Base-by-base conservation (phyloP, 176 grass and related monocot genomes). In the Lolium rigidum region DNA sequence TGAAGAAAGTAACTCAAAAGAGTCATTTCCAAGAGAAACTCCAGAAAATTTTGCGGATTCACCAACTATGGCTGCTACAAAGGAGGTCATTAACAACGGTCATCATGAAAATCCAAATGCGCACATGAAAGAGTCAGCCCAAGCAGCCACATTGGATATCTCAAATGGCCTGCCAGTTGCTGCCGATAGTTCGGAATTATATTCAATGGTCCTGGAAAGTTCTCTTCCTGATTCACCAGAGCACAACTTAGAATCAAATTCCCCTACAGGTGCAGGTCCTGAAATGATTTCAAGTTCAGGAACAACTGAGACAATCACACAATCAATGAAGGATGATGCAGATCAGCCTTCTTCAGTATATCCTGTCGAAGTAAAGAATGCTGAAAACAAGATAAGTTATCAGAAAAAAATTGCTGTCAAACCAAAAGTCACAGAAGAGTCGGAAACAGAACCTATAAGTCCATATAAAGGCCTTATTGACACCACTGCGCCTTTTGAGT, bases 401-500 rank as follows among this genome's bases (percentile, higher is more conserved):
- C 88, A 86, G 12, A 73, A n/a, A 41, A 26, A 62, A 54, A 72
- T 60, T 31, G 79, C 59, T 49, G 79, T 59, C 76, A 82, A 76
- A 21, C 76, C 65, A 87, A 94, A 91, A 83, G 82, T 58, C 24
- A 70, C 66, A 74, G 85, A 89, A 78, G 86, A 84, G 77, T 86
- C 80, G 79, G 90, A 81, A 50, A 41, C 50, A 52, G 88, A 52
- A 88, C 82, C 84, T 49, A 52, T 84, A 72, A 83, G 89, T 88
- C 83, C 84, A 86, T 92, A 88, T 37, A 92, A 77, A 87, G 90
- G 81, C 10, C 70, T 98, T 89, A 46, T 98, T 50, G 96, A 98
- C 50, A 95, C 92, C 46, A 76, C 86, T 81, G 93, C 96, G 60
- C 93, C 93, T 78, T 98, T 98, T 84, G 93, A 98, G 84, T 98